Percentiles rank a stretch among this genome's conserved stretches.
Conservation (phyloP, 2,329 filamentous ascomycete species). For the Talaromyces rugulosus region DNA sequence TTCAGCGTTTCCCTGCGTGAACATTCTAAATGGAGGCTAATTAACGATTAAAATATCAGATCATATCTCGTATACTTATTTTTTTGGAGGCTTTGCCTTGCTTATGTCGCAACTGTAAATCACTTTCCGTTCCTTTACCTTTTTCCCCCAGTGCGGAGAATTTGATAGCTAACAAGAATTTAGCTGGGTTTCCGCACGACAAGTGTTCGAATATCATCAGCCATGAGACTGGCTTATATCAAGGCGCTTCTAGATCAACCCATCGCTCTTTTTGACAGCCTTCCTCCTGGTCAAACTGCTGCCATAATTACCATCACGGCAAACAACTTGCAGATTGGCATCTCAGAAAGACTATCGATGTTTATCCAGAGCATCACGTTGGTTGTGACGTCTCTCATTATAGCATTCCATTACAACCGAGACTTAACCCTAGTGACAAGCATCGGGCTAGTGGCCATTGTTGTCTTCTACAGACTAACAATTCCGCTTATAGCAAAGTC, state of each 20-base stretch:
- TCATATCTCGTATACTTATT: background rate
- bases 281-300: constrained; percentile 48
- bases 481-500: constrained; percentile 30
- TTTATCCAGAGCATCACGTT: constrained; percentile 41
- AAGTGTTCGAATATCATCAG: constrained; percentile 49
- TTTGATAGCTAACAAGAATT: background rate
- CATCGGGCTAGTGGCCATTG: constrained; percentile 42
- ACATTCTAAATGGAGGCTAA: background rate
- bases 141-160: too few species aligned
- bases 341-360: constrained; percentile 48
- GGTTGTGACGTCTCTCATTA: constrained; percentile 43
- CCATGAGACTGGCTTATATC: constrained; percentile 49
- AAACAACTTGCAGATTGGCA: constrained; percentile 52
- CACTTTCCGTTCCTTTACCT: background rate
- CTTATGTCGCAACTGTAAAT: background rate
- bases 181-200: constrained; percentile 47
- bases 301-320: constrained; percentile 50
- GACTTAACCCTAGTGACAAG: constrained; percentile 50
- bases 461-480: constrained; percentile 27
- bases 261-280: constrained; percentile 47
- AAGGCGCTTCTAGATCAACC: constrained; percentile 47
- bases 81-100: background rate
- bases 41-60: background rate
- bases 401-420: constrained; percentile 52
- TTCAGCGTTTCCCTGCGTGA: background rate